Conservation (phyloP, 345 rosid genomes). For the Garcia nutans region DNA sequence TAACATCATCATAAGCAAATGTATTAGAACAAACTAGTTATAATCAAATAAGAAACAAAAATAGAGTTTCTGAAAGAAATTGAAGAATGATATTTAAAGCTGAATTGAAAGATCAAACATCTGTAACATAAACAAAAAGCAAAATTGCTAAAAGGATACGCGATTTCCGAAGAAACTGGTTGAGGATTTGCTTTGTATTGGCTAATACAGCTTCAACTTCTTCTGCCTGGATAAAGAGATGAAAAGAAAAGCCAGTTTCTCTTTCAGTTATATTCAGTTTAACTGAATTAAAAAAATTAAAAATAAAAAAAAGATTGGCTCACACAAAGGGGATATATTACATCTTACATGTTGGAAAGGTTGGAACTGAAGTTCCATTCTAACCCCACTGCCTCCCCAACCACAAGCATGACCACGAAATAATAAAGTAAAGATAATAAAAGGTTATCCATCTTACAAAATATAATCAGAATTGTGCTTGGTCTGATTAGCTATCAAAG, state of each 20-base stretch:
- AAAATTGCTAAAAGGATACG: constrained; percentile 51
- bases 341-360: background rate
- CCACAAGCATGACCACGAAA: too few species aligned
- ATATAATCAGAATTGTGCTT: background rate
- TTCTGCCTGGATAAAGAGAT: constrained; percentile 54
- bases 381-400: too few species aligned
- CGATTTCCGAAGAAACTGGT: constrained; percentile 85
- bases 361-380: too few species aligned
- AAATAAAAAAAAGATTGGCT: too few species aligned
- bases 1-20: constrained; percentile 1
- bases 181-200: constrained; percentile 91
- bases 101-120: background rate
- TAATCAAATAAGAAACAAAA: background rate
- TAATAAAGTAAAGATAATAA: background rate
- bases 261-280: background rate
- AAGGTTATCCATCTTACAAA: background rate
- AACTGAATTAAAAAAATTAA: background rate
- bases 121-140: background rate
- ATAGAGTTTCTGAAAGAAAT: background rate
- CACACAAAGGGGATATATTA: background rate
- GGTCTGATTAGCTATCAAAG: background rate
- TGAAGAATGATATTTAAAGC: background rate
- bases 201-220: constrained; percentile 92
- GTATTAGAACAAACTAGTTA: background rate
- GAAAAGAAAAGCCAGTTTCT: constrained; percentile 20